These are phyloP conservation scores for Ceratocystis cubensis DNA, from an alignment of 2,329 filamentous ascomycete species.

Conservation along the genomic window DNA sequence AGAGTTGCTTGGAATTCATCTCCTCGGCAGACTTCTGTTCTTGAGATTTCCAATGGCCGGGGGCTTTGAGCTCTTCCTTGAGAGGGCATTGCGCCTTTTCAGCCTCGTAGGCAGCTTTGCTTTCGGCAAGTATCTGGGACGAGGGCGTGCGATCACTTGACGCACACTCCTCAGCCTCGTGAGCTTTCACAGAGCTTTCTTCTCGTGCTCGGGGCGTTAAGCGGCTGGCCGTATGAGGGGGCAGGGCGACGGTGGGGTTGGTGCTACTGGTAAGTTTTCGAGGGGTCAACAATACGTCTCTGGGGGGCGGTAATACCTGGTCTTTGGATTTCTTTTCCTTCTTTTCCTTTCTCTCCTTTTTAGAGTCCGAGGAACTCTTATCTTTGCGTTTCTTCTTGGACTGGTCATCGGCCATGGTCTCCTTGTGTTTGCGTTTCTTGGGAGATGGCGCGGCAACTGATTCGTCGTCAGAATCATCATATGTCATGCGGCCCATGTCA, in stretches of 20 bases:
- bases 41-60: neutral
- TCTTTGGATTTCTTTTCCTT: slow-evolving; percentile 19
- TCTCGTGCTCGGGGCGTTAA: neutral
- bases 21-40: slow-evolving; percentile 3
- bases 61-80: neutral
- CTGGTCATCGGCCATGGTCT: slow-evolving; percentile 7
- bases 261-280: neutral
- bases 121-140: neutral
- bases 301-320: slow-evolving; percentile 14
- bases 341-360: slow-evolving; percentile 19
- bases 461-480: slow-evolving; percentile 19
- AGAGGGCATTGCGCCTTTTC: neutral
- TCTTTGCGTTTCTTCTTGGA: slow-evolving; percentile 21
- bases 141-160: slow-evolving; percentile 8
- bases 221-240: neutral
- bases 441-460: slow-evolving; percentile 10
- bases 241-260: neutral
- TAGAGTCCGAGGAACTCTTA: slow-evolving; percentile 14
- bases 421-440: slow-evolving; percentile 21
- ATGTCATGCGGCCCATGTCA: slow-evolving; percentile 20
- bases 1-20: neutral
- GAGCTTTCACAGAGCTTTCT: neutral
- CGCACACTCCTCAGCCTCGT: neutral
- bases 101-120: neutral
- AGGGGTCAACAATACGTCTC: neutral